Base-by-base conservation (phyloP, 805 yeast genomes). In the Metschnikowia bowlesiae region DNA sequence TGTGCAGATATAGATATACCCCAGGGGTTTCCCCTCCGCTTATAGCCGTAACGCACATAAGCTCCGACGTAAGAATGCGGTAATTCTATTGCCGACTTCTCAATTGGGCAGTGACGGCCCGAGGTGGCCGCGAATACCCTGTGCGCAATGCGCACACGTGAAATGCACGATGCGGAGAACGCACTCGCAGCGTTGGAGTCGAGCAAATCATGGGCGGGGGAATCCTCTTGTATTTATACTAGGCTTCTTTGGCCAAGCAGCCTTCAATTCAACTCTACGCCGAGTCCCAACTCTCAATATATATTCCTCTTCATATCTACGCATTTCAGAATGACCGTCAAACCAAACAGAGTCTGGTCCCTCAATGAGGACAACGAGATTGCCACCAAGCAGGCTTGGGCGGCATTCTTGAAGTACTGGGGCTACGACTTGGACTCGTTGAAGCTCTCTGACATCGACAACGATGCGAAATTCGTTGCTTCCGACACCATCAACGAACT, bases 301-400 rank as follows among this genome's bases (percentile, higher is more conserved):
- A 18, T 22, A 37, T 39, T 30, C n/a, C 16, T 30, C 6, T 14
- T 29, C 14, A 13, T 38, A 22, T 33, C 45, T 22, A n/a, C 14
- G 28, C 36, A 16, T 18, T 30, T 16, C 33, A 7, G 11, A 11
- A 52, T 52, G 55, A 29, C 52, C 30, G 38, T 49, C 33, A 55
- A 51, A 31, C 52, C 55, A 11, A 54, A 56, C 54, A 49, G 61
- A 51, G 49, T 56, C 41, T 56, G 60, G 61, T 52, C 58, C 31
- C 52, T 39, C 71, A 69, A 49, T 13, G 65, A 68, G 1, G 85
- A 84, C 26, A 83, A 86, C 63, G 91, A 86, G 60, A 59, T 76
- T 46, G 74, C 76, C 16, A 67, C 86, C 61, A 87, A 87, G 65
- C 88, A 85, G 60, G 75, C 79, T 4, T 87, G 91, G 90, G 82